Base-by-base conservation (phyloP, 495 filamentous ascomycete genomes). In the Penicillium bovifimosum region DNA sequence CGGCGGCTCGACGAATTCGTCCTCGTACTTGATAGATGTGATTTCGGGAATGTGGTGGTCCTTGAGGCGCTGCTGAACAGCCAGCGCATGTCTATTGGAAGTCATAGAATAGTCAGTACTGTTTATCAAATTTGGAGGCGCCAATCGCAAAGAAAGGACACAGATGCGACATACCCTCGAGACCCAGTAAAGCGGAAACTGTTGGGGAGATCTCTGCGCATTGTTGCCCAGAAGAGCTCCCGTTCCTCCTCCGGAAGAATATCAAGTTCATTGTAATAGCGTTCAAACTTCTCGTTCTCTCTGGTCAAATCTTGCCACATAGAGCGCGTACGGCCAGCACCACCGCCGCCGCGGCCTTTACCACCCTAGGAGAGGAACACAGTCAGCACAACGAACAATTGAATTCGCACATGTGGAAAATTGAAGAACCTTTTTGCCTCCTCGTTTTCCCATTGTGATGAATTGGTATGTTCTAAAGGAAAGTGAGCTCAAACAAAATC, bases 121-220 rank as follows among this genome's bases (percentile, higher is more conserved):
- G 35, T 10, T 50, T 38, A 41, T 26, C 35, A 9, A 11, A 34
- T 28, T 16, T 14, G 9, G 13, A 29, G 27, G 53, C 47, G 35
- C 29, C 16, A 45, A 34, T 44, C 36, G 29, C 35, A 48, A 17
- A 43, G 27, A 9, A 43, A 45, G 18, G 6, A 28, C 11, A 10
- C 20, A 41, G 51, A 31, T 34, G 18, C 8, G 18, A 71, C 72
- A 34, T 80, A 84, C 85, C 85, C 86, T 76, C 88, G 90, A 3
- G 90, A 95, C 6, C 93, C 92, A 43, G 90, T 89, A 70, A 98
- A 98, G 32, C 95, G 81, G 77, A 96, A 98, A 68, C 88, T 95
- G 72, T 93, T 96, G 40, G 93, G 93, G 2, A 98, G 76, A 60
- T 96, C 91, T 56, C 84, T 76, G 50, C 81, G 79, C 58, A 97